Percentiles rank a stretch among this genome's conserved stretches.
Evolutionary conservation across 805 yeast genomes (phyloP).

Genomic region (Starmerella floricola): DNA sequence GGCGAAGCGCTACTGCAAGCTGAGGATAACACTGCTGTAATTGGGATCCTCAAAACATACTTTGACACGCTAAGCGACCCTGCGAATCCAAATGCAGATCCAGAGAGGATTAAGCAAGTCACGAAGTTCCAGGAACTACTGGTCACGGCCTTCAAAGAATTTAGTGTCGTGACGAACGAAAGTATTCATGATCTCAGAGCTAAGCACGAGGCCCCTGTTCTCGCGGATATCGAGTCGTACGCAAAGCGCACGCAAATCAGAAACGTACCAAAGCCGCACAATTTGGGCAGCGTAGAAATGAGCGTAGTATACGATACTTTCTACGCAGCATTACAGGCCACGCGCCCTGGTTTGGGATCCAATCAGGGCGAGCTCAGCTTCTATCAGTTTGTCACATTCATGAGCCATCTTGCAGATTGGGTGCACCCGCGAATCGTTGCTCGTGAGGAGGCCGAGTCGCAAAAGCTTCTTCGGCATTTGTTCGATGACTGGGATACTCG

Average conservation of each 20-base stretch:
- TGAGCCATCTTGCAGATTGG: constrained; percentile 78
- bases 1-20: constrained; percentile 71
- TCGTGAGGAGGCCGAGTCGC: constrained; percentile 21
- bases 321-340: constrained; percentile 62
- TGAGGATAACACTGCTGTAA: constrained; percentile 86
- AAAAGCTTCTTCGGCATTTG: constrained; percentile 47
- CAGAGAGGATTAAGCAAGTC: constrained; percentile 50
- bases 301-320: constrained; percentile 74
- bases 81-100: constrained; percentile 60
- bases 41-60: constrained; percentile 71
- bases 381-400: constrained; percentile 56
- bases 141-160: constrained; percentile 88
- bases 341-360: constrained; percentile 37
- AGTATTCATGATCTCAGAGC: constrained; percentile 56
- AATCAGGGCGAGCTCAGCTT: constrained; percentile 57
- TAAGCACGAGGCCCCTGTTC: constrained; percentile 61
- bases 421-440: constrained; percentile 27
- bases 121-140: constrained; percentile 81
- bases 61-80: constrained; percentile 59
- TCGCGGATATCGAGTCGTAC: constrained; percentile 76
- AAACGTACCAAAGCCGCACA: constrained; percentile 62
- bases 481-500: constrained; percentile 63
- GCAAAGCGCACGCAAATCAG: constrained; percentile 86
- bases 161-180: constrained; percentile 64
- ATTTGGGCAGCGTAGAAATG: constrained; percentile 45